Conservation (phyloP, 495 filamentous ascomycete genomes). For the Hypoxylon crocopeplum region DNA sequence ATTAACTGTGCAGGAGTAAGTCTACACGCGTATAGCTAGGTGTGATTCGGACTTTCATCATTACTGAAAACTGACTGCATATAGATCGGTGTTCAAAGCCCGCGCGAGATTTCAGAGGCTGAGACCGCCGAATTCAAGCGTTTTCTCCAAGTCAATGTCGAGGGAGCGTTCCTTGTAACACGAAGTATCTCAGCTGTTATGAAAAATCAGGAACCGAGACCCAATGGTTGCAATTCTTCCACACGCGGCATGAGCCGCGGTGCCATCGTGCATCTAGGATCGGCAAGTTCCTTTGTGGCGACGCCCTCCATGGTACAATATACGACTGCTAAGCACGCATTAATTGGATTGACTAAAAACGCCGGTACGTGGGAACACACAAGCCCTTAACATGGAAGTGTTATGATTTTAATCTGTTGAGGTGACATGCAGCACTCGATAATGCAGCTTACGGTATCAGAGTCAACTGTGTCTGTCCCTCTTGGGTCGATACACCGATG, state of each 20-base stretch:
- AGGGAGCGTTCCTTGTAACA: conserved; percentile 26
- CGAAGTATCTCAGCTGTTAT: conserved; percentile 1
- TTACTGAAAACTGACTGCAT: too few species aligned
- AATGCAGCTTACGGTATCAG: conserved; percentile 42
- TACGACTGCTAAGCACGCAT: conserved; percentile 54
- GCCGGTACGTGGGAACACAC: too few species aligned
- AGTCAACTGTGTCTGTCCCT: conserved; percentile 54
- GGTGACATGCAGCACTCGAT: conserved; percentile 42
- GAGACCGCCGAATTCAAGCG: conserved; percentile 7
- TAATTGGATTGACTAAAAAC: conserved; percentile 51
- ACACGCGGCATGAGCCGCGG: conserved; percentile 36
- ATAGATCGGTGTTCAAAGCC: neutral
- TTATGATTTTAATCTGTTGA: too few species aligned
- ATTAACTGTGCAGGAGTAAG: conserved; percentile 48
- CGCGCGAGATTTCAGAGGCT: neutral
- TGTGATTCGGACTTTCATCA: neutral
- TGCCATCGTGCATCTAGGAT: conserved; percentile 55
- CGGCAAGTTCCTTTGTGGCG: conserved; percentile 47
- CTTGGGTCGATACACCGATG: conserved; percentile 52
- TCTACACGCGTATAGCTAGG: neutral
- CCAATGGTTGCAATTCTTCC: neutral
- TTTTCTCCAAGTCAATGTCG: neutral
- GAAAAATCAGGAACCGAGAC: conserved; percentile 8
- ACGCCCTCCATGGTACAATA: conserved; percentile 47
- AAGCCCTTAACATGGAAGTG: too few species aligned